Evolutionary conservation across 2,329 filamentous ascomycete species (phyloP), one percentile per base, ranked within the genome.

Genomic region (Anthostomella pinea): DNA sequence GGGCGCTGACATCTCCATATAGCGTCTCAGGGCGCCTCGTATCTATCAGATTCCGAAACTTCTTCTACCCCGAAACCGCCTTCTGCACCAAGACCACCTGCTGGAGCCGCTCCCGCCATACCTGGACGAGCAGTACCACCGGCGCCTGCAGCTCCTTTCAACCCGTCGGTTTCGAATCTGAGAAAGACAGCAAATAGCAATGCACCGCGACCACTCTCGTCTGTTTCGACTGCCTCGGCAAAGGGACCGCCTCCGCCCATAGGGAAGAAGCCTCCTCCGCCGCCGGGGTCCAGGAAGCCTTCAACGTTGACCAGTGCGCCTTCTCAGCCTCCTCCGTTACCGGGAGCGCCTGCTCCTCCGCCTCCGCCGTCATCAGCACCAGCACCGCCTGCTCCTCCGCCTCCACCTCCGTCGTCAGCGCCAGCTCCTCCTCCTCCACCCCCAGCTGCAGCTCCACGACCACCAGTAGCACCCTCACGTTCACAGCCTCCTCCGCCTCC

Each of bases 11-110:
- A 26, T 16, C 21, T 29, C 5, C 10, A 7, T 38, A 19, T 38
- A 76, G 85, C 84, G 48, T 80, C 75, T 49, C 72, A 70, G 45
- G 81, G 81, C 47, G 79, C 87, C 20, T 81, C 87, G 42, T 91
- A 91, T 58, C 66, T 84, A 35, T 90, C 87, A 41, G 90, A 95
- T 57, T 79, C 85, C n/a, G 88, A 89, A 56, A 73, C 75, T 6
- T 41, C 57, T 15, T 72, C 72, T 27, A 70, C 65, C 23, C 79
- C 75, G 7, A 76, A 69, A 54, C 75, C 72, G 25, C 77, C 74
- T 10, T 59, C 65, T 30, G 75, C 77, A 9, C 79, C 82, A n/a
- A 73, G 67, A 50, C 75, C 76, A 30, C 81, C 85, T 8, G 65
- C 73, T 23, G 66, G 64, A 30, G 70, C 75, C 24, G 77, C 79